These are phyloP conservation scores for Trypanosomatidae sp. DNA, from an alignment of 208 protist genomes.

Conservation along the genomic window DNA sequence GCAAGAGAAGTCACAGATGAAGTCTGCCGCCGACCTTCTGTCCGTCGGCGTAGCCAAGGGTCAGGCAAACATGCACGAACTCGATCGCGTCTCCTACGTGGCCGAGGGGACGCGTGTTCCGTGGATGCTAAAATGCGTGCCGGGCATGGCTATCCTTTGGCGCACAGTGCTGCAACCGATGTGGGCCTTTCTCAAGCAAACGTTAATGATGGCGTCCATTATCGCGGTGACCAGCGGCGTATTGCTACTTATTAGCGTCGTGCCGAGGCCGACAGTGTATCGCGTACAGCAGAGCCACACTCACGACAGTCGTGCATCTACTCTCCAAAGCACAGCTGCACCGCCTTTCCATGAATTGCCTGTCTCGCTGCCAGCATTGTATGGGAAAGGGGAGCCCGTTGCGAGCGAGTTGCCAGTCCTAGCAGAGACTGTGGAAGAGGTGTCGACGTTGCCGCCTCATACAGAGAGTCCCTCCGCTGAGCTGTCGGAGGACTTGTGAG, in stretches of 20 bases:
- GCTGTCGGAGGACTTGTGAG: neutral
- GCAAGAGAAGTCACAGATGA: constrained; percentile 41
- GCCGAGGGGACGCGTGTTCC: constrained; percentile 11
- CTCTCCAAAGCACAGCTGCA: neutral
- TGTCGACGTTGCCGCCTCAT: neutral
- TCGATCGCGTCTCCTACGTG: constrained; percentile 32
- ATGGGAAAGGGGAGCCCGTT: neutral
- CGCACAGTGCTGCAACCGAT: constrained; percentile 46
- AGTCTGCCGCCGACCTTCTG: constrained; percentile 45
- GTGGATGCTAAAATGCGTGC: constrained; percentile 30
- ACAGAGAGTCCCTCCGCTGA: too few species aligned
- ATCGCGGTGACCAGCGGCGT: constrained; percentile 32
- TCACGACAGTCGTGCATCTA: neutral
- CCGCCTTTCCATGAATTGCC: neutral
- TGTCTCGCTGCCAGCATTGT: neutral
- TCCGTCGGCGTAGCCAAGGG: constrained; percentile 39
- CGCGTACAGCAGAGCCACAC: neutral
- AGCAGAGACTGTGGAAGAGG: neutral
- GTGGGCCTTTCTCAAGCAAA: constrained; percentile 61
- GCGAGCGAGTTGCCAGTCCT: too few species aligned
- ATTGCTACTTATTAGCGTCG: constrained; percentile 48
- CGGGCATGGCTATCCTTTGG: constrained; percentile 55
- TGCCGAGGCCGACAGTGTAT: constrained; percentile 34
- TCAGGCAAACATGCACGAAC: constrained; percentile 25
- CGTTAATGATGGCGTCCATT: constrained; percentile 39